Conservation (phyloP, 441 rosid species). For the Pelargonium fulgidum region DNA sequence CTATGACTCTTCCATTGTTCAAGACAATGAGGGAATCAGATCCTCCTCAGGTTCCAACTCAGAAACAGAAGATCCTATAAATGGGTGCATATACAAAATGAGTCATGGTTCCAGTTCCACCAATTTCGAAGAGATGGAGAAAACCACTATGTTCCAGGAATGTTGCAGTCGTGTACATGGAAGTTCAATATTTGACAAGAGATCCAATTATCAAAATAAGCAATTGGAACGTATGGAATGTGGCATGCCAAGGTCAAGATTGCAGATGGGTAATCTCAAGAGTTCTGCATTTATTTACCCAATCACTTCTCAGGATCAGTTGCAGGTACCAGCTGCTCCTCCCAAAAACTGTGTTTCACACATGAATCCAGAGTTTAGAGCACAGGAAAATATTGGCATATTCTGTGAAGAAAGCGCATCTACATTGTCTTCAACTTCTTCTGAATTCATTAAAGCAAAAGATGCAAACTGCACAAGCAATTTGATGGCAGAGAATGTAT, state of each 20-base stretch:
- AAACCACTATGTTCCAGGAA: constrained; percentile 34
- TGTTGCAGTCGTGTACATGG: constrained; percentile 28
- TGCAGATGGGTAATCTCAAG: constrained; percentile 27
- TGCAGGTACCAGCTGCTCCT: constrained; percentile 24
- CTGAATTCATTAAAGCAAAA: constrained; percentile 30
- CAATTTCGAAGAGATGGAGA: constrained; percentile 26
- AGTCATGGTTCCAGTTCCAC: constrained; percentile 26
- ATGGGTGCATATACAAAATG: constrained; percentile 30
- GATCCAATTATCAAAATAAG: constrained; percentile 26
- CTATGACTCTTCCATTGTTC: constrained; percentile 40
- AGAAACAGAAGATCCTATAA: constrained; percentile 45
- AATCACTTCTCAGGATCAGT: constrained; percentile 26
- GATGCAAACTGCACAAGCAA: constrained; percentile 25
- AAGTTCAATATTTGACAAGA: constrained; percentile 29
- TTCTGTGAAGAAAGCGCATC: constrained; percentile 42
- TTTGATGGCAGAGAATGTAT: constrained; percentile 21
- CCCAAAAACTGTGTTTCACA: constrained; percentile 28
- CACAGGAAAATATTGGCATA: constrained; percentile 29
- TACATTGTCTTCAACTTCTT: constrained; percentile 43
- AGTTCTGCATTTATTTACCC: constrained; percentile 35
- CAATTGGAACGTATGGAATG: constrained; percentile 29
- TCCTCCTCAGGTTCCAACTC: constrained; percentile 51
- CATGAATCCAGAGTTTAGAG: constrained; percentile 28
- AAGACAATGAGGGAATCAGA: constrained; percentile 40
- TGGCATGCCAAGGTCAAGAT: constrained; percentile 28